phyloP scores from a whole-genome alignment of 306 rosid species.

The Vigna trinervia region DNA sequence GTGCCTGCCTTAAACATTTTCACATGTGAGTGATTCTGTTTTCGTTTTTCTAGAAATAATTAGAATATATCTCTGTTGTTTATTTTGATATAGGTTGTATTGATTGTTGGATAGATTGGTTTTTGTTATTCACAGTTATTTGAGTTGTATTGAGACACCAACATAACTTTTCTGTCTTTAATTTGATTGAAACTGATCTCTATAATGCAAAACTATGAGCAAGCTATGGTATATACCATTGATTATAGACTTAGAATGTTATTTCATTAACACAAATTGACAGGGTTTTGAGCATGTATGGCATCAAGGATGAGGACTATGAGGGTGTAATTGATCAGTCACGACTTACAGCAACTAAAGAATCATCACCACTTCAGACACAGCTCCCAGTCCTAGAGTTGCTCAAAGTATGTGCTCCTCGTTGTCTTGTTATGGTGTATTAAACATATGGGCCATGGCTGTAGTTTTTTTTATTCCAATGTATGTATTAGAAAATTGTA shows the following conservation, averaged over 20 bases:
- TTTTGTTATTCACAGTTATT: neutral
- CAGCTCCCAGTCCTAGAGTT: constrained; percentile 91
- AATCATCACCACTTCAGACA: constrained; percentile 71
- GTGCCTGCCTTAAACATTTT: constrained; percentile 90
- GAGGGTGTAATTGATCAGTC: constrained; percentile 72
- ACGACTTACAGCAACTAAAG: constrained; percentile 67
- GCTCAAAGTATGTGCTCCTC: constrained; percentile 68
- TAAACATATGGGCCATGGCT: constrained; percentile 33
- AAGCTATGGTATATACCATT: constrained; percentile 1
- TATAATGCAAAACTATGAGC: constrained; percentile 19
- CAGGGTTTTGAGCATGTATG: constrained; percentile 90
- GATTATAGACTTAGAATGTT: constrained; percentile 28
- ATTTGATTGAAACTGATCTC: constrained; percentile 25
- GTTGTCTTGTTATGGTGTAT: constrained; percentile 24
- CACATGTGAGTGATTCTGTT: constrained; percentile 70
- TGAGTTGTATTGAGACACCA: constrained; percentile 14
- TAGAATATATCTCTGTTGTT: constrained; percentile 15
- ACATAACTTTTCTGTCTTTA: constrained; percentile 22
- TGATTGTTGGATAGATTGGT: constrained; percentile 11
- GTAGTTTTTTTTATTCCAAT: constrained; percentile 24
- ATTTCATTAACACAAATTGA: constrained; percentile 36
- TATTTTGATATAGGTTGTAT: neutral
- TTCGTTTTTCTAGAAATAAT: constrained; percentile 33
- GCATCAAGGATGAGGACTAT: constrained; percentile 78
- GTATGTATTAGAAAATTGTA: neutral